Percentiles rank a stretch among this genome's conserved stretches.
phyloP scores from a whole-genome alignment of 2,329 filamentous ascomycete genomes.

The Aureobasidium uvarum region DNA sequence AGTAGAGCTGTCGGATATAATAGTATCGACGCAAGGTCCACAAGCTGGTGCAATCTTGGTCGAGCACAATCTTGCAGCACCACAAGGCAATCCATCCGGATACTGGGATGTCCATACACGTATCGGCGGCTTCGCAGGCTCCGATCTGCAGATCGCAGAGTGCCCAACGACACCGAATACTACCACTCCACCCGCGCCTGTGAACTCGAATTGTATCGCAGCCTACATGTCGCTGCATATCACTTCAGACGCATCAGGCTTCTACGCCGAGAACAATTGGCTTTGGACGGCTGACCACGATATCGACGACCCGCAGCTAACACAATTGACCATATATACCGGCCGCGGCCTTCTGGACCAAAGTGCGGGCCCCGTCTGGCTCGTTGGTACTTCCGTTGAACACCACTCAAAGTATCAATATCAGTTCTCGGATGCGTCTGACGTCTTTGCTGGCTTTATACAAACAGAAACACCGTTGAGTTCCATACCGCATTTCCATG shows the following conservation, averaged over 20 bases:
- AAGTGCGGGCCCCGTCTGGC: conserved; percentile 48
- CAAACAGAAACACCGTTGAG: conserved; percentile 76
- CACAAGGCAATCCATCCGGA: conserved; percentile 50
- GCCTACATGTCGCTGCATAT: conserved; percentile 51
- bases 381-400: conserved; percentile 52
- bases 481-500: no score
- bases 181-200: conserved; percentile 35
- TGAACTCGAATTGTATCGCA: conserved; percentile 36
- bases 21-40: conserved; percentile 52
- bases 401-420: conserved; percentile 57
- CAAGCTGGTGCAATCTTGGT: conserved; percentile 48
- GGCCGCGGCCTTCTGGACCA: conserved; percentile 50
- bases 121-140: conserved; percentile 40
- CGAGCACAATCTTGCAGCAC: conserved; percentile 53
- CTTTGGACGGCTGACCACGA: conserved; percentile 57
- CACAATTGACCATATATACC: conserved; percentile 44
- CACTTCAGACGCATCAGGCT: conserved; percentile 44
- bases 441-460: conserved; percentile 54
- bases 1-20: conserved; percentile 54
- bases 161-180: conserved; percentile 46
- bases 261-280: conserved; percentile 57
- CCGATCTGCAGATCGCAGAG: conserved; percentile 43
- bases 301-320: conserved; percentile 46
- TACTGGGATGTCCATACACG: conserved; percentile 40
- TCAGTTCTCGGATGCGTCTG: conserved; percentile 50